Percentiles rank a stretch among this genome's conserved stretches.
phyloP scores from a whole-genome alignment of 1,139 yeast genomes.

The Diutina mesorugosa region DNA sequence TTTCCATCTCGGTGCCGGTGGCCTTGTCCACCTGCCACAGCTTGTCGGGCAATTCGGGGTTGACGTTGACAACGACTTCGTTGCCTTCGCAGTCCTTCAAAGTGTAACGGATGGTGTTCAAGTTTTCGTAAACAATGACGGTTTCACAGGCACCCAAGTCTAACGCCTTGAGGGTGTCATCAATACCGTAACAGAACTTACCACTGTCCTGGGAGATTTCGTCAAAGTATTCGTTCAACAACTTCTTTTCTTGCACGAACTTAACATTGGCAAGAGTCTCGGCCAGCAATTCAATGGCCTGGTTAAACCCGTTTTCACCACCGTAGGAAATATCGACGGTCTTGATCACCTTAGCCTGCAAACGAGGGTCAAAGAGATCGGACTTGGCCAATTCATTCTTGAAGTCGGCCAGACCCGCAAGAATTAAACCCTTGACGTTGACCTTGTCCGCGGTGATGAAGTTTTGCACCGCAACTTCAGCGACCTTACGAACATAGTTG shows the following conservation, averaged over 20 bases:
- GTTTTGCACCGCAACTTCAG: slow-evolving; percentile 96
- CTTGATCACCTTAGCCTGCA: slow-evolving; percentile 77
- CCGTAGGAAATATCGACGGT: slow-evolving; percentile 96
- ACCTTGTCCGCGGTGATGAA: slow-evolving; percentile 89
- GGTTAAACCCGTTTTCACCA: slow-evolving; percentile 98
- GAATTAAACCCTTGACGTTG: slow-evolving; percentile 82
- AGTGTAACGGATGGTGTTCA: slow-evolving; percentile 73
- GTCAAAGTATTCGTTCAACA: slow-evolving; percentile 82
- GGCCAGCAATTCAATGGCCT: slow-evolving; percentile 93
- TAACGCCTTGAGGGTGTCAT: slow-evolving; percentile 88
- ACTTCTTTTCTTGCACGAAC: slow-evolving; percentile 95
- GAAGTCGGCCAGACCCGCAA: slow-evolving; percentile 99
- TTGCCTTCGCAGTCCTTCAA: slow-evolving; percentile 76
- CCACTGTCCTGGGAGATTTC: slow-evolving; percentile 97
- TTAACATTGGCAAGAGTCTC: slow-evolving; percentile 94
- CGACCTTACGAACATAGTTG: slow-evolving; percentile 94
- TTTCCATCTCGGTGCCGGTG: slow-evolving; percentile 85
- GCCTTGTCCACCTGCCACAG: slow-evolving; percentile 68
- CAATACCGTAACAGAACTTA: slow-evolving; percentile 93
- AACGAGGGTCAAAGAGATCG: slow-evolving; percentile 83
- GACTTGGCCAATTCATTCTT: slow-evolving; percentile 87
- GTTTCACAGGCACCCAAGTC: slow-evolving; percentile 94
- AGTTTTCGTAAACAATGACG: slow-evolving; percentile 83
- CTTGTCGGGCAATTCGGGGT: slow-evolving; percentile 63
- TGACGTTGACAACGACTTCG: slow-evolving; percentile 61